Percentiles rank a stretch among this genome's conserved stretches.
These are phyloP conservation scores for Tricholoma sp. DNA, from an alignment of 768 basidiomycete genomes.

Conservation along the genomic window DNA sequence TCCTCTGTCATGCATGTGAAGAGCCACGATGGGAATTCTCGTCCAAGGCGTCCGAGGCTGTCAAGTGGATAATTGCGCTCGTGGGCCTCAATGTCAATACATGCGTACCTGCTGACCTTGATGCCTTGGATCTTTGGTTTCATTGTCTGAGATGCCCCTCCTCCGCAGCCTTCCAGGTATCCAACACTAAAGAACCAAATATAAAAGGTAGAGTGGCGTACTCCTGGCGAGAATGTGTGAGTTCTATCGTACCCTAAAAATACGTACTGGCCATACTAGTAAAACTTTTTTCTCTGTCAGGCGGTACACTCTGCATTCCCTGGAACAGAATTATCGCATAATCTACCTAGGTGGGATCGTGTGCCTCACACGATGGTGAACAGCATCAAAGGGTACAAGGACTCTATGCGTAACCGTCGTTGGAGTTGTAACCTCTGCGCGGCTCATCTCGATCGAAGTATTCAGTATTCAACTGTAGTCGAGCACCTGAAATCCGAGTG, in stretches of 20 bases:
- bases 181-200: neutral
- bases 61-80: neutral
- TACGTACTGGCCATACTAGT: neutral
- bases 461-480: too few relatives aligned
- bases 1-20: neutral
- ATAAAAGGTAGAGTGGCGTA: neutral
- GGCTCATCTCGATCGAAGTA: too few relatives aligned
- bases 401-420: too few relatives aligned
- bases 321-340: too few relatives aligned
- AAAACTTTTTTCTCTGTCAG: neutral
- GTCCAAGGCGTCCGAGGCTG: too few relatives aligned
- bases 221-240: neutral
- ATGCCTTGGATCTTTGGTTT: neutral
- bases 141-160: neutral
- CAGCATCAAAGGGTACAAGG: too few relatives aligned
- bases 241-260: neutral
- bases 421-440: too few relatives aligned
- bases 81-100: neutral
- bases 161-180: neutral
- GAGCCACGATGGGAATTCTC: neutral
- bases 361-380: too few relatives aligned
- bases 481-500: too few relatives aligned
- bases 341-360: too few relatives aligned
- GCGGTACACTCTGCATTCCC: neutral
- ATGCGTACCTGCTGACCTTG: constrained; percentile 3